Evolutionary conservation across 2,329 filamentous ascomycete genomes (phyloP).

Genomic region (Epichloe festucae): DNA sequence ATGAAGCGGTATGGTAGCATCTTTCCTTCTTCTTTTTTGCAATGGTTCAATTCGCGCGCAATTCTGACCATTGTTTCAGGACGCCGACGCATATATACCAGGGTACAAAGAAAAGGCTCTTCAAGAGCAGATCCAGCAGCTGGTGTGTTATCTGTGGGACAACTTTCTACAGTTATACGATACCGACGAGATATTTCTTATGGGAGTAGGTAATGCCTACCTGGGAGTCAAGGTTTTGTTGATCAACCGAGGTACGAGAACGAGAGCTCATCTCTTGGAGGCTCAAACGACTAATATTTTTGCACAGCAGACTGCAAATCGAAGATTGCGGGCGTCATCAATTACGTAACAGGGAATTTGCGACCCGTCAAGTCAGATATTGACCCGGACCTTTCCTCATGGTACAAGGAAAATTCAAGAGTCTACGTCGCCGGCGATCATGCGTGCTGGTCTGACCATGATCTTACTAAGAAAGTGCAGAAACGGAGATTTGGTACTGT

Average conservation of each 20-base stretch:
- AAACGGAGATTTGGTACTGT: constrained; percentile 50
- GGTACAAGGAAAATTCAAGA: constrained; percentile 73
- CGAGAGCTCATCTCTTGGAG: not conserved
- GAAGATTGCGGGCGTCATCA: constrained; percentile 59
- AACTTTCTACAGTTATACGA: constrained; percentile 80
- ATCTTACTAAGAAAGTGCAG: constrained; percentile 43
- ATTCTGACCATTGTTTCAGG: constrained; percentile 17
- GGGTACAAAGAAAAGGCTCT: constrained; percentile 32
- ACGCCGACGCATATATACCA: constrained; percentile 34
- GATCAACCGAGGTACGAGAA: constrained; percentile 54
- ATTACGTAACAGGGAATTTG: constrained; percentile 67
- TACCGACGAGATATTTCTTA: constrained; percentile 62
- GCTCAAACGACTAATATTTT: not conserved
- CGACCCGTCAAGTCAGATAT: constrained; percentile 69
- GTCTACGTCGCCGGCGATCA: constrained; percentile 69
- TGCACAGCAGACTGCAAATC: constrained; percentile 43
- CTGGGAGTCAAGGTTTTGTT: constrained; percentile 71
- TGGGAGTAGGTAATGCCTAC: constrained; percentile 86
- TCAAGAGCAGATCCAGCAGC: constrained; percentile 52
- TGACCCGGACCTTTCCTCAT: constrained; percentile 57
- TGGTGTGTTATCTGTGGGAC: constrained; percentile 86
- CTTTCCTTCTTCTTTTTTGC: not conserved
- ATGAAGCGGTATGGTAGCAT: constrained; percentile 36
- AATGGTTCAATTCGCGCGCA: not conserved
- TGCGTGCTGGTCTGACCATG: constrained; percentile 57